A percentile compares a stretch with the other conserved stretches of the same genome.
phyloP scores from a whole-genome alignment of 2,329 filamentous ascomycete genomes.

The Colletotrichum nymphaeae region DNA sequence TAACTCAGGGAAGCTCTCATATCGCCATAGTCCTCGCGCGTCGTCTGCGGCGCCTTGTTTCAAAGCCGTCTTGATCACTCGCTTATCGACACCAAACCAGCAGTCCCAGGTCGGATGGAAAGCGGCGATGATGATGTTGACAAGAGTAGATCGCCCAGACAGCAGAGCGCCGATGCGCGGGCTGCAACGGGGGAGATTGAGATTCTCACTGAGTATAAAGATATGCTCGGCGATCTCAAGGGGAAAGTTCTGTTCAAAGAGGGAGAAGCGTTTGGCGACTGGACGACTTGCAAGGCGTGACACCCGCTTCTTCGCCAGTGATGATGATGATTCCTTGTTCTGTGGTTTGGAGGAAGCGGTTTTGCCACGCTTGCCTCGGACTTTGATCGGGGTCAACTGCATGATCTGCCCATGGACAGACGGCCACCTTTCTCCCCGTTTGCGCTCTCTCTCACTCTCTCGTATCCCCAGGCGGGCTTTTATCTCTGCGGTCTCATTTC shows the following conservation, averaged over 20 bases:
- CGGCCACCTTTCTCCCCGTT: background rate
- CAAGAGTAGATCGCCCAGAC: slow-evolving; percentile 51
- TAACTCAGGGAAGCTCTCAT: slow-evolving; percentile 24
- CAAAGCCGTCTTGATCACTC: slow-evolving; percentile 13
- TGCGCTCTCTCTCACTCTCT: background rate
- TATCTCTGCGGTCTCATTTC: background rate
- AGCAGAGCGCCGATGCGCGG: slow-evolving; percentile 58
- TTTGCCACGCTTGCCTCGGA: slow-evolving; percentile 57
- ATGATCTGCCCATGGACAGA: slow-evolving; percentile 43
- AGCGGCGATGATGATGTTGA: slow-evolving; percentile 50
- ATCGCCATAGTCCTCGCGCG: background rate
- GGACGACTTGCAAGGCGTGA: slow-evolving; percentile 14
- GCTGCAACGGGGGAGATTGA: slow-evolving; percentile 58
- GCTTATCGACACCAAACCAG: slow-evolving; percentile 45
- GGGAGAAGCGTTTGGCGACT: slow-evolving; percentile 25
- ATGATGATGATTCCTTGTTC: background rate
- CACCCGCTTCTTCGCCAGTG: background rate
- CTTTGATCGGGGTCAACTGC: slow-evolving; percentile 60
- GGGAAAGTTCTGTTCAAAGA: slow-evolving; percentile 53
- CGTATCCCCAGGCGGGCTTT: background rate
- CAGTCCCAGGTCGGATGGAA: slow-evolving; percentile 53
- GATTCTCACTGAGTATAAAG: slow-evolving; percentile 60
- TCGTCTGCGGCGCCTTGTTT: slow-evolving; percentile 15
- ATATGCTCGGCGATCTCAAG: slow-evolving; percentile 66
- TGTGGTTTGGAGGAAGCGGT: slow-evolving; percentile 21